Evolutionary conservation across 2,329 filamentous ascomycete species (phyloP).

Genomic region (Aspergillus fijiensis): DNA sequence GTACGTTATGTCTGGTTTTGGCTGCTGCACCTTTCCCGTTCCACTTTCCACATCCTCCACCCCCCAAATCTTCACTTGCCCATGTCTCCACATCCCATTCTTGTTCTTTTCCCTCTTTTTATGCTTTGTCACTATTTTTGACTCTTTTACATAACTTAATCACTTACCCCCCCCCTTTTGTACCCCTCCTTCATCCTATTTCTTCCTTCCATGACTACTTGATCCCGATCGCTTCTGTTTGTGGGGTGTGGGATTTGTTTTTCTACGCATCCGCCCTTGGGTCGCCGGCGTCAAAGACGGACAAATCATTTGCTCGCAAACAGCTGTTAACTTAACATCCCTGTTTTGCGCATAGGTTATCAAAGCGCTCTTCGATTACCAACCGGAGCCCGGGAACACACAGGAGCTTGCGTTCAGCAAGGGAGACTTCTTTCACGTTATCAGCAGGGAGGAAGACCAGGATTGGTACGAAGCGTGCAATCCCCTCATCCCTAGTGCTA

Average conservation of each 20-base stretch:
- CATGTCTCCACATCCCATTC: constrained; percentile 1
- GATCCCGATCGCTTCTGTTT: background rate
- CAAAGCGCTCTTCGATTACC: constrained; percentile 91
- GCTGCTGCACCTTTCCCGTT: constrained; percentile 4
- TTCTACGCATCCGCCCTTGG: background rate
- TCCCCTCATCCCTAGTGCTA: constrained; percentile 75
- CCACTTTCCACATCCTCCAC: constrained; percentile 7
- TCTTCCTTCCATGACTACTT: constrained; percentile 1
- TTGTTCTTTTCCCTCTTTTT: background rate
- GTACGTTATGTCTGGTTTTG: constrained; percentile 50
- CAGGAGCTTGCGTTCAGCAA: constrained; percentile 88
- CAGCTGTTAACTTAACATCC: constrained; percentile 18
- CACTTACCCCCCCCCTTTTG: background rate
- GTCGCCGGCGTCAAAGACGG: constrained; percentile 9
- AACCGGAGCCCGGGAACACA: constrained; percentile 63
- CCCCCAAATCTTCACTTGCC: constrained; percentile 9
- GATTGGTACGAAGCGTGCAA: constrained; percentile 99
- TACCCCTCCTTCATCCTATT: constrained; percentile 7
- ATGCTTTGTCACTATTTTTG: constrained; percentile 10
- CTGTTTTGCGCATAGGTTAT: constrained; percentile 68
- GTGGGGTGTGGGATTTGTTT: constrained; percentile 2
- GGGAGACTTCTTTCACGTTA: constrained; percentile 97
- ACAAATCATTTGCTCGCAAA: constrained; percentile 14
- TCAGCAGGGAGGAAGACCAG: constrained; percentile 86
- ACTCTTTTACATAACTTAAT: background rate